Evolutionary conservation across 495 filamentous ascomycete species (phyloP), one percentile per base, ranked within the genome.

Genomic region (Choiromyces venosus): DNA sequence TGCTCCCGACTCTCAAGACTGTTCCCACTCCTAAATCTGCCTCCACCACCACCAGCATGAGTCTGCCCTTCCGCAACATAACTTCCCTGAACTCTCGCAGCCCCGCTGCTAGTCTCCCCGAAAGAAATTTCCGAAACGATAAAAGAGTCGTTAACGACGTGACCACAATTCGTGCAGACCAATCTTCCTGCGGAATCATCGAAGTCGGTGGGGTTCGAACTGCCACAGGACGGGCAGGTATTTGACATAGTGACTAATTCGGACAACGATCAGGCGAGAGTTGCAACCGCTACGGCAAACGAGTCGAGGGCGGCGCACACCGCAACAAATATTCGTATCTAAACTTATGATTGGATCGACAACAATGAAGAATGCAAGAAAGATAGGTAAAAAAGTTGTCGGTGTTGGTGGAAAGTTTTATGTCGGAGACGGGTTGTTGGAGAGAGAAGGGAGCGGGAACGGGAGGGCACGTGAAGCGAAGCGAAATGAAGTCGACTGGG

Each of bases 81-180:
- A 67, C 88, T 91, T 76, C 95, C 95, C 80, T 97, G 93, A 14
- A 97, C 91, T n/a, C 94, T 87, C 39, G 94, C 93, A 68, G 92
- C 94, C 77, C 95, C 95, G 36, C 87, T 87, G 0, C 90, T 86
- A 52, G 86, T 89, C 83, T 97, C 93, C 67, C 93, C 93, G 78
- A 97, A 99, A 7, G 88, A 89, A 68, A 98, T 87, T 79, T 99
- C 95, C 33, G 92, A 87, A 69, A 97, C 93, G 71, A 98, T 96
- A 76, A 96, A 92, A 73, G 88, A 88, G 77, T 94, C 89, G 73
- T 90, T 88, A 74, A 93, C 86, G 71, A 94, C 88, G 37, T 88
- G 88, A 86, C 94, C 94, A 84, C 95, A 99, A 46, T 86, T 89
- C 39, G 87, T 86, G 84, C 95, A 99, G 66, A 92, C 89, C 21